Evolutionary conservation across 1,139 yeast genomes (phyloP), one percentile per base, ranked within the genome.

Genomic region (Geotrichum reessii): DNA sequence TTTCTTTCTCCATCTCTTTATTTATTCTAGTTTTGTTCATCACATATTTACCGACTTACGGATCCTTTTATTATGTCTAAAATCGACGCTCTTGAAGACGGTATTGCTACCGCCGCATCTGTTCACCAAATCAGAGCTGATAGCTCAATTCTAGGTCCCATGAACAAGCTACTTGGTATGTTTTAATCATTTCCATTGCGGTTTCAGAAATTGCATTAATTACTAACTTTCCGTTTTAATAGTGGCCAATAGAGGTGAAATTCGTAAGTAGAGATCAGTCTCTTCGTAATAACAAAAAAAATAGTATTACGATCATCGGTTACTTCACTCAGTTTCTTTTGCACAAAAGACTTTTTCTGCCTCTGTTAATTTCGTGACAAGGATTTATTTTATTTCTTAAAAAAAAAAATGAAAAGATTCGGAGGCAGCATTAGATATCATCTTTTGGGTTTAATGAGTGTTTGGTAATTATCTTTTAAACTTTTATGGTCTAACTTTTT

Each of bases 231-330:
- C 8, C 11, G 3, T 25, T 76, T 87, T 37, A 44, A 24, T 57
- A 69, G 98, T 92, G 57, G 98, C 98, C 66, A 92, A 92, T 78
- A 83, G 99, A 76, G 97, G 98, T 67, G 99, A 92, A 75, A 88
- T 88, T 68, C 95, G 74, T 71, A 70, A 52, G 74, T 70, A 31
- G 8, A 31, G 17, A 37, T 37, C 21, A 37, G 44, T 37, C 40
- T 21, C 17, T 47, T 24, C 33, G 27, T 14, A 14, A 37, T 37
- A 7, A 7, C 4, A 25, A 25, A 25, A 7, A 25, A 25, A 25
- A 25, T 3, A n/a, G 5, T 4, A 27, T 12, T 22, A 5, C 24
- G 25, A 21, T 21, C 25, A 46, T 17, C 48, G 17, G n/a, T 24
- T 24, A 46, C 14, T 11, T 47, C 49, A 21, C 49, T 47, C 27